Evolutionary conservation across 1,139 yeast genomes (phyloP), one percentile per base, ranked within the genome.

Genomic region (Sugiyamaella pinicola): DNA sequence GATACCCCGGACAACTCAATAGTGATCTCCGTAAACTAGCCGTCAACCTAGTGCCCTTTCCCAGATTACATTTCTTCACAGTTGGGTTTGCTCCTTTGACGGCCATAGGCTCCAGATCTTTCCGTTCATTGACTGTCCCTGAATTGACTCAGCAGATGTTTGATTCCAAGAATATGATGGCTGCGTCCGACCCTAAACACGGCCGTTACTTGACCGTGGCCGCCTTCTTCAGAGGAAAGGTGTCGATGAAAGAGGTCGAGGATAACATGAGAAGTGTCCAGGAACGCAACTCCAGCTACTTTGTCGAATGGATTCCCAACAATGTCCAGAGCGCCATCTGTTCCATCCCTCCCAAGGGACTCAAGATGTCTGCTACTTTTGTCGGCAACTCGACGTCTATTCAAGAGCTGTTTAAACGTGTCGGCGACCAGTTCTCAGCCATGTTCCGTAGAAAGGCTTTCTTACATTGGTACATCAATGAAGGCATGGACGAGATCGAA

Each of bases 231-330:
- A 82, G 96, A 73, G 96, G 96, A 74, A 86, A 87, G 66, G 96
- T 87, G 50, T 85, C 95, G 10, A 87, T 86, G 54, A 87, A 87
- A 74, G 96, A 89, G 74, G 96, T 89, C 59, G 96, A 89, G 70
- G 96, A 89, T 69, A 96, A 88, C 73, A 87, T 89, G 91, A 82
- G 77, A 72, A 83, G 83, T 69, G 87, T 87, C 57, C 95, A 89
- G 75, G 82, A 86, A 56, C 84, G 86, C 73, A 85, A 88, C 73
- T 78, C 90, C 19, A 81, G 84, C 54, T 83, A 85, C 70, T 88
- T 88, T 67, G 97, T 90, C 55, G 96, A 90, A 72, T 90, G 96
- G 96, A 90, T 90, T 74, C 96, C 97, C 68, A 89, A 89, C 74
- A 90, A 90, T 70, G 96, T 90, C 60, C 96, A 90, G 76, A 87